phyloP scores from a whole-genome alignment of 768 basidiomycete species.

The Pisolithus marmoratus region DNA sequence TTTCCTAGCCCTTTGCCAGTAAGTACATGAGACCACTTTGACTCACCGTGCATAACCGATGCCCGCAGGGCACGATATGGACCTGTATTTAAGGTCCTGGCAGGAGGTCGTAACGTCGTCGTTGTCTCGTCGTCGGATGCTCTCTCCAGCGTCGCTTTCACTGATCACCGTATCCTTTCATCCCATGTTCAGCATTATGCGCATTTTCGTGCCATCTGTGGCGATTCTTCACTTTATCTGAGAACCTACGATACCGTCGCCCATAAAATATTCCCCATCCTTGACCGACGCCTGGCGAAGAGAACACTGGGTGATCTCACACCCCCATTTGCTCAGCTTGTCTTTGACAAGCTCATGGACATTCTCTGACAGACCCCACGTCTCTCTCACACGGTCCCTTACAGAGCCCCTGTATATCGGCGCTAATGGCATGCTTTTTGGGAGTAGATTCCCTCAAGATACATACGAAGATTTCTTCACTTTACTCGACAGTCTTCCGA shows the following conservation, averaged over 20 bases:
- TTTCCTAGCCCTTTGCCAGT: slow-evolving; percentile 19
- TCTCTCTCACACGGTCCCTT: slow-evolving; percentile 15
- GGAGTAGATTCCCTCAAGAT: slow-evolving; percentile 11
- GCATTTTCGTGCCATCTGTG: slow-evolving; percentile 11
- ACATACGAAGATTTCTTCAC: slow-evolving; percentile 18
- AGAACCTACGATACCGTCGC: slow-evolving; percentile 13
- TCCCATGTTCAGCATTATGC: slow-evolving; percentile 8
- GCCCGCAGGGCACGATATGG: slow-evolving; percentile 11
- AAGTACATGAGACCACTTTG: background rate
- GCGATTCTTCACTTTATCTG: slow-evolving; percentile 3
- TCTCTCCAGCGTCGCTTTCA: slow-evolving; percentile 8
- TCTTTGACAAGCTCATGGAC: slow-evolving; percentile 12
- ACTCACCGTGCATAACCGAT: background rate
- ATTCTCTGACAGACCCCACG: background rate
- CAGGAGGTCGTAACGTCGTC: slow-evolving; percentile 12
- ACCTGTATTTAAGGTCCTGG: slow-evolving; percentile 10
- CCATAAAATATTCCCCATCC: slow-evolving; percentile 15
- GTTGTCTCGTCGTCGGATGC: slow-evolving; percentile 12
- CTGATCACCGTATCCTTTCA: slow-evolving; percentile 4
- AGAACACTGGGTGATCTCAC: slow-evolving; percentile 10
- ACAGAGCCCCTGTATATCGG: slow-evolving; percentile 13
- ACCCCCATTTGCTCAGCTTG: slow-evolving; percentile 4
- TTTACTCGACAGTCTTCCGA: slow-evolving; percentile 13
- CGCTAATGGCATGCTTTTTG: slow-evolving; percentile 16
- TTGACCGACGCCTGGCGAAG: slow-evolving; percentile 14